Conservation (phyloP, 116 monocot genomes). For the Dioscorea cayenensis region DNA sequence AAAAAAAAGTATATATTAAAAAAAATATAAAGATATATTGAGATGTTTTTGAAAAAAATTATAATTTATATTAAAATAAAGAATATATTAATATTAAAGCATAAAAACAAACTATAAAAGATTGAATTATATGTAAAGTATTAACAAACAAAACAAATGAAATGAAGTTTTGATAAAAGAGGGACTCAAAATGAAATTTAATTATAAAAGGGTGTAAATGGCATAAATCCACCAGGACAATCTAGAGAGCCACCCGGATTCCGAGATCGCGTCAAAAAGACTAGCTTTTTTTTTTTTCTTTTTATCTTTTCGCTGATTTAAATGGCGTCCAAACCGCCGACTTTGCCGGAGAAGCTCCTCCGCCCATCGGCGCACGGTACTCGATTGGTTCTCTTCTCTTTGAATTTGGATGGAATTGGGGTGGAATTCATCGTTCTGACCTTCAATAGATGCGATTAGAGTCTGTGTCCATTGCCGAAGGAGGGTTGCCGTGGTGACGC, state of each 20-base stretch:
- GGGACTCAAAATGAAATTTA: too few species aligned
- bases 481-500: neutral
- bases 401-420: too few species aligned
- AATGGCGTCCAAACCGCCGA: conserved; percentile 14
- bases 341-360: conserved; percentile 1
- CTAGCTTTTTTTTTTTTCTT: neutral
- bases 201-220: too few species aligned
- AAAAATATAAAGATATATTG: too few species aligned
- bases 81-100: too few species aligned
- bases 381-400: neutral
- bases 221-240: too few species aligned
- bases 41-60: too few species aligned
- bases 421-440: conserved; percentile 1
- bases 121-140: too few species aligned
- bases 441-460: conserved; percentile 11
- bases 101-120: too few species aligned
- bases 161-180: neutral
- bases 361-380: conserved; percentile 2
- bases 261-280: neutral
- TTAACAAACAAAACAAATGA: neutral
- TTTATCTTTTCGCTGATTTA: neutral
- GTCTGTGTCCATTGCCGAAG: neutral
- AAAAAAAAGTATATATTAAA: too few species aligned
- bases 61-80: too few species aligned
- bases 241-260: too few species aligned